Evolutionary conservation across 1,284 basidiomycete genomes (phyloP), one percentile per base, ranked within the genome.

Genomic region (Volvariella volvacea): DNA sequence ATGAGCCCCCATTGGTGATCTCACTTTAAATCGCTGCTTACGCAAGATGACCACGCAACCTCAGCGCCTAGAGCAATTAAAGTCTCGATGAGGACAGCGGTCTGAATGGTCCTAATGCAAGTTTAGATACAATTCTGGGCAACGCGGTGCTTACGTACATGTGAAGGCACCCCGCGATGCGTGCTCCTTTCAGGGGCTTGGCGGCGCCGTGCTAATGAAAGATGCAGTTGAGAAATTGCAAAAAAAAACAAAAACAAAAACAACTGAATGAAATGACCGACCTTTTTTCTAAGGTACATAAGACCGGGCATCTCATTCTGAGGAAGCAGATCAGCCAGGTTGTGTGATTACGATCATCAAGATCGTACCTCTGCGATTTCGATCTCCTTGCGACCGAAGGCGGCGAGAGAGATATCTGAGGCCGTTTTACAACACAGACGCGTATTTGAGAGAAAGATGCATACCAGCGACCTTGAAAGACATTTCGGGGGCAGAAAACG

Each of bases 21-120:
- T 16, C 22, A 28, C 14, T 14, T 4, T 16, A 22, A 10, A 4
- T 30, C 37, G 28, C 42, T 16, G 73, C 83, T 47, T 64, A 89
- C 87, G 75, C 94, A 97, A 58, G 95, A 99, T 39, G 96, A 99
- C 96, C 95, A 99, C 57, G 95, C 83, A 52, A 99, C 95, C 69
- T 98, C 88, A 53, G 96, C 95, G 65, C 95, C 95, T 59, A 99
- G 84, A 54, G 85, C 86, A 55, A 83, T 88, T 57, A 99, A 78
- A 51, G 93, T 97, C 78, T 97, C 93, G 64, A 97, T 96, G 67
- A 95, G 84, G 58, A 95, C 90, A 43, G 92, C 91, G 51, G 94
- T 97, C 70, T 97, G 93, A 62, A 95, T 92, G 59, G 92, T 95
- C 91, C 90, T 89, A 49, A 42, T 33, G 14, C 6, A 22, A 22